Evolutionary conservation across 768 basidiomycete genomes (phyloP), one percentile per base, ranked within the genome.

Genomic region (Kwoniella mangroviensis): DNA sequence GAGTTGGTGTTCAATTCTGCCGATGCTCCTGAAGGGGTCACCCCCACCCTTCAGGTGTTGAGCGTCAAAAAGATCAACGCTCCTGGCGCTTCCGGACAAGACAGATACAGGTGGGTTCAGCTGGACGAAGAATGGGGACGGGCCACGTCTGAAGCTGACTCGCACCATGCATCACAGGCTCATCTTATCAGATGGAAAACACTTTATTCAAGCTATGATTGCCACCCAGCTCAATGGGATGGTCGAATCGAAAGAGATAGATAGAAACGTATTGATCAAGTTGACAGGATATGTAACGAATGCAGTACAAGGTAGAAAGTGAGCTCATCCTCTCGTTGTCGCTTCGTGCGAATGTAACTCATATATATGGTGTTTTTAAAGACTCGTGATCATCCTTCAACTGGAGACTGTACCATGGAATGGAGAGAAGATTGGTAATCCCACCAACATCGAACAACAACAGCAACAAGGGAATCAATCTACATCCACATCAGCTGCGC

Each of bases 161-260:
- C 7, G 22, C 21, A 22, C 12, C 1, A 34, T 12, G 10, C 0
- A 10, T 63, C 45, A 54, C 42, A 68, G 67, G 13, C 53, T 96
- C 69, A 92, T 98, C 83, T 85, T 98, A 51, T 96, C 94, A 0
- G 96, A 98, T 83, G 94, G 96, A 51, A 85, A 86, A 21, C 84
- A 91, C 73, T 97, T 92, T 81, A 86, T 91, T 58, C 97, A 98
- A 82, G 90, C 92, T 26, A 98, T 99, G 97, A 86, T 98, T 42
- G 92, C 94, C 4, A 98, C 95, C 0, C 91, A 93, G 78, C 87
- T 94, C 55, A 98, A 98, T 77, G 71, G 85, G 7, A 84, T 93
- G 73, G 89, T 95, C 15, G 86, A 90, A 17, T 85, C 88, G 0
- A 87, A 89, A 6, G 78, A 84, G 0, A 85, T 98, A 42, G 83